Base-by-base conservation (phyloP, 768 basidiomycete genomes). In the Ephemerocybe angulata region DNA sequence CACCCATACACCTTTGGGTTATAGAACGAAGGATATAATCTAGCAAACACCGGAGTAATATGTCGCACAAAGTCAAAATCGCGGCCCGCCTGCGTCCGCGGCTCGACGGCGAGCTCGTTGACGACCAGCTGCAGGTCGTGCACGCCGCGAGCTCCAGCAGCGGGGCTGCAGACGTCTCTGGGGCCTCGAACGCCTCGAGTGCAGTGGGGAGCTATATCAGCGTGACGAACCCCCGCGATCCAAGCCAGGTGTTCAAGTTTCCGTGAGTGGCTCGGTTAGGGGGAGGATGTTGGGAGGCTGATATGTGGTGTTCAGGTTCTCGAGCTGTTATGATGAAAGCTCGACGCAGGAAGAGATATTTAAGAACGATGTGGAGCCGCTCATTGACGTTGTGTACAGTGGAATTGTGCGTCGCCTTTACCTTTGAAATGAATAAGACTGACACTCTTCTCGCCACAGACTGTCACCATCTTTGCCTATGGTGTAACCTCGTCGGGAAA, bases 401-500 rank as follows among this genome's bases (percentile, higher is more conserved):
- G 92, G 92, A 19, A 77, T 90, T 33, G 89, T 91, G 62, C 60
- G 88, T 71, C 40, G 3, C 28, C 24, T 3, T 13, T 19, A 17
- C 7, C 21, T 38, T 43, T 43, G 3, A 2, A 28, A 35, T 2
- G 15, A 15, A 6, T 22, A n/a, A 2, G 37, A 27, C 50, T 59
- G n/a, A 63, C 35, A 44, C 42, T 10, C 27, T 3, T 43, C 15
- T 52, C 35, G 25, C 11, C 28, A 21, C 53, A 91, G 88, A 92
- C 87, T 0, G 85, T 91, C 3, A 93, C 91, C 10, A 84, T 94
- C 15, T 93, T 94, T 59, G 89, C 90, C 1, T 94, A 94, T 69
- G 93, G 93, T 6, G 91, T 93, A 12, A 94, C 91, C 10, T 92
- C 90, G 1, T 91, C 88, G 4, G 93, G 92, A 17, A 94, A 93